Base-by-base conservation (phyloP, 306 rosid genomes). In the Dicorynia guianensis region DNA sequence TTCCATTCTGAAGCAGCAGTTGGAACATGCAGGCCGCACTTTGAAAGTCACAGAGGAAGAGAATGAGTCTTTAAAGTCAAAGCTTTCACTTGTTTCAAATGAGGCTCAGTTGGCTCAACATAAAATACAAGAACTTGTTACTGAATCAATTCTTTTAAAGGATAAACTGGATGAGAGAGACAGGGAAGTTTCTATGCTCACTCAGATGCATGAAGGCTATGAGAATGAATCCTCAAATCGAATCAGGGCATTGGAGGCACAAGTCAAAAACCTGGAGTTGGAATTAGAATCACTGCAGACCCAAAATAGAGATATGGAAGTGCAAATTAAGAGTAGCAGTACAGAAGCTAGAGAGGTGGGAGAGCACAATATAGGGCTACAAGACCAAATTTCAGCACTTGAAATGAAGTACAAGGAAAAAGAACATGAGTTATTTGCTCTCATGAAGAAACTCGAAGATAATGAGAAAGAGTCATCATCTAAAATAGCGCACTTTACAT, bases 1-100 rank as follows among this genome's bases (percentile, higher is more conserved):
- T 71, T 84, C 86, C 72, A 57, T 6, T 72, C 58, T 85, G 79
- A 91, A 81, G 84, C 89, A 81, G 82, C 81, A 81, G 66, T 73
- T 86, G 72, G 89, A 91, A 74, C 83, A 83, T 40, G 74, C 87
- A 33, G 91, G 77, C 74, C 69, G 68, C 67, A 59, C 79, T 75
- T 78, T 88, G 78, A 83, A 83, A 80, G 89, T 71, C 39, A 69
- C 83, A 0, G 63, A 88, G 82, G 89, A 86, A 83, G 92, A 92
- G 82, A 90, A 92, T 8, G 76, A 76, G 74, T 82, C 91, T 67
- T 60, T 89, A 46, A 86, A 82, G 79, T 81, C 62, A 17, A 81
- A 87, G 86, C 72, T 83, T 66, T 80, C 77, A n/a, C 89, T 81
- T 65, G 79, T 80, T 72, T 76, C 86, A 35, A 74, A 75, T 70